Conservation (phyloP, 2,329 filamentous ascomycete species). For the Xylariomycetidae sp. region DNA sequence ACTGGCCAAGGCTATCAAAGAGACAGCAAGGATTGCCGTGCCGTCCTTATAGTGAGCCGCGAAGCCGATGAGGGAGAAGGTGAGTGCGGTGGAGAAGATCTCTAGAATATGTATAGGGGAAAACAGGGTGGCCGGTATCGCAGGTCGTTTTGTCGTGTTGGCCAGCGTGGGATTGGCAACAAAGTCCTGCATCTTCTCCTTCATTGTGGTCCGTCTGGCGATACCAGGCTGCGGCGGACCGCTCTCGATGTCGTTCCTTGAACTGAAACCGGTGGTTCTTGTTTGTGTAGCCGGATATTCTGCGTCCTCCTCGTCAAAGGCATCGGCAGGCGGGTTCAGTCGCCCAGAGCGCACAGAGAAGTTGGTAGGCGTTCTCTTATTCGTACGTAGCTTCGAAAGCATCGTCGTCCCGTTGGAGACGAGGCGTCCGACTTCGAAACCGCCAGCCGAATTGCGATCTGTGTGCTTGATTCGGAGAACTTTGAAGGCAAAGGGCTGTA, state of each 20-base stretch:
- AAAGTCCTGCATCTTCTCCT: conserved; percentile 36
- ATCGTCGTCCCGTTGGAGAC: conserved; percentile 6
- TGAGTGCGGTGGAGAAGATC: conserved; percentile 43
- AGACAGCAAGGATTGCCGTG: conserved; percentile 45
- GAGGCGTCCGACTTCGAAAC: conserved; percentile 11
- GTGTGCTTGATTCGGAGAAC: conserved; percentile 43
- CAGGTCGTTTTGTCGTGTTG: conserved; percentile 32
- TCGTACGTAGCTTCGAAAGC: conserved; percentile 7
- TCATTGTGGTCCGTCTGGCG: conserved; percentile 29
- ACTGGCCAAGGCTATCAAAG: conserved; percentile 45
- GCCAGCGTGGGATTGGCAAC: conserved; percentile 37
- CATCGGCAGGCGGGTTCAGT: conserved; percentile 12
- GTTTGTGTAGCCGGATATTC: conserved; percentile 5
- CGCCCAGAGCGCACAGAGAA: conserved; percentile 5
- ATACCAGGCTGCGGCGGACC: conserved; percentile 17
- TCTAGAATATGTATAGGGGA: conserved; percentile 50
- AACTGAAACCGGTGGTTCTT: conserved; percentile 10
- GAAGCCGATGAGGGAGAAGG: conserved; percentile 39
- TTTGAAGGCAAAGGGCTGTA: conserved; percentile 41
- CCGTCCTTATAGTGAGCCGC: conserved; percentile 40
- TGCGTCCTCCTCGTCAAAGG: conserved; percentile 6
- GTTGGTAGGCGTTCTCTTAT: conserved; percentile 9
- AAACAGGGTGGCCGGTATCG: conserved; percentile 40
- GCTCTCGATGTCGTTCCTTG: conserved; percentile 18
- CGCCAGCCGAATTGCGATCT: conserved; percentile 21